These are phyloP conservation scores for Coemansia sp. DNA, from an alignment of 192 early-diverging fungal species.

Conservation along the genomic window DNA sequence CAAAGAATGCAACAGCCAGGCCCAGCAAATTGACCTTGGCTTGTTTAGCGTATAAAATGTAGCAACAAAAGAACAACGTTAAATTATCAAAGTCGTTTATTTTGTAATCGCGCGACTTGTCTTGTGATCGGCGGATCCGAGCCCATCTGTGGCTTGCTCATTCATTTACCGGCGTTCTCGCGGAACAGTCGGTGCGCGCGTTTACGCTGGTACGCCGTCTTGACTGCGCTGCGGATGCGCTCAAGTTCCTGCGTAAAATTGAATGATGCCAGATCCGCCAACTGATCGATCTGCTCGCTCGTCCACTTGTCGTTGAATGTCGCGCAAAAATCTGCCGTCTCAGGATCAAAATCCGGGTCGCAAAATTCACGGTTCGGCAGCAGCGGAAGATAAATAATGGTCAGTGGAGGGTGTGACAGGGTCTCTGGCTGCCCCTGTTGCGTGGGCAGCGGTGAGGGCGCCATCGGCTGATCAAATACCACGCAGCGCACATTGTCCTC, in stretches of 20 bases:
- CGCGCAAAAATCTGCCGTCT: constrained; percentile 60
- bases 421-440: background rate
- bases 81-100: too few species aligned
- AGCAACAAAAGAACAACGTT: too few species aligned
- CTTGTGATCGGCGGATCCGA: too few species aligned
- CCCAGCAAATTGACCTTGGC: too few species aligned
- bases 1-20: too few species aligned
- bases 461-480: constrained; percentile 49
- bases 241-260: constrained; percentile 60
- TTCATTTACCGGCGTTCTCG: constrained; percentile 5
- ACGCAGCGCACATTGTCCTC: constrained; percentile 50
- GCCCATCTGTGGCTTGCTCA: background rate
- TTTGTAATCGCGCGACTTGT: too few species aligned
- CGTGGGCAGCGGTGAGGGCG: constrained; percentile 21
- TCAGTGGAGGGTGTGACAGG: constrained; percentile 17
- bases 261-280: constrained; percentile 59
- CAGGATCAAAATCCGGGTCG: constrained; percentile 62
- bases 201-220: constrained; percentile 54
- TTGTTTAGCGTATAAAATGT: too few species aligned
- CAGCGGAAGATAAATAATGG: constrained; percentile 65
- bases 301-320: constrained; percentile 73
- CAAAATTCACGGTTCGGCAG: constrained; percentile 60
- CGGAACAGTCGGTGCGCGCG: constrained; percentile 30
- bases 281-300: constrained; percentile 60
- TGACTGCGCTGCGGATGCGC: constrained; percentile 49